These are phyloP conservation scores for Infundibulicybe gibba DNA, from an alignment of 768 basidiomycete species.

Conservation along the genomic window DNA sequence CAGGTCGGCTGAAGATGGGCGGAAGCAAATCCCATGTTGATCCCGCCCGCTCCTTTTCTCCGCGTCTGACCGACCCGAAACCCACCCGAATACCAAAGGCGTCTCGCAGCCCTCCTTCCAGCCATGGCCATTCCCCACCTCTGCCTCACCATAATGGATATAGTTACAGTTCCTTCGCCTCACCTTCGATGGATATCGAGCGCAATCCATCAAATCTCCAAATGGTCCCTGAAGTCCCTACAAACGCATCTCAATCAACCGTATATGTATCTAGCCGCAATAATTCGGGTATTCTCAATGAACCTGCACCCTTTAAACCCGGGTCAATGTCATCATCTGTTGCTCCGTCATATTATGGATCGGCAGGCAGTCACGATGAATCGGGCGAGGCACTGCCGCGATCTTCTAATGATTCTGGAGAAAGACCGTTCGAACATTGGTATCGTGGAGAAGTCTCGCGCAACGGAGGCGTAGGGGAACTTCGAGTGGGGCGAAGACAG, in stretches of 20 bases:
- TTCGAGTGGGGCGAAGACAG: constrained; percentile 66
- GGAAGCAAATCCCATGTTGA: constrained; percentile 25
- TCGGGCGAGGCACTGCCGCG: constrained; percentile 42
- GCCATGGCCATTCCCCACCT: constrained; percentile 10
- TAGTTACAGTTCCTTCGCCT: constrained; percentile 15
- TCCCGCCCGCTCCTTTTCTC: constrained; percentile 37
- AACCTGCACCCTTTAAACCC: constrained; percentile 58
- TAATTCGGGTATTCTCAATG: constrained; percentile 52
- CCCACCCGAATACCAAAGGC: constrained; percentile 52
- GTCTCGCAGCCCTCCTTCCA: constrained; percentile 28
- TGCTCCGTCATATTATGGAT: constrained; percentile 27
- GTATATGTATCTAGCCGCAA: constrained; percentile 31
- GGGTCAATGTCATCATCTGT: constrained; percentile 45
- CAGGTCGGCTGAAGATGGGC: constrained; percentile 24
- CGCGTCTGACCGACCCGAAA: constrained; percentile 38
- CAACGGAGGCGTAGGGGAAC: constrained; percentile 86
- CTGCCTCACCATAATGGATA: constrained; percentile 12
- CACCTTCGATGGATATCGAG: constrained; percentile 2
- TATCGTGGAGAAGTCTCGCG: constrained; percentile 84
- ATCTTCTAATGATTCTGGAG: constrained; percentile 71
- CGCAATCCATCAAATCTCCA: constrained; percentile 21
- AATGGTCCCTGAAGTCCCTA: constrained; percentile 21
- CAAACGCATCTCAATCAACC: constrained; percentile 24
- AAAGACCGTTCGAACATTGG: constrained; percentile 86
- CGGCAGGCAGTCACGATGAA: constrained; percentile 5